Evolutionary conservation across 2,329 filamentous ascomycete species (phyloP).

Genomic region (Trichoderma afroharzianum): DNA sequence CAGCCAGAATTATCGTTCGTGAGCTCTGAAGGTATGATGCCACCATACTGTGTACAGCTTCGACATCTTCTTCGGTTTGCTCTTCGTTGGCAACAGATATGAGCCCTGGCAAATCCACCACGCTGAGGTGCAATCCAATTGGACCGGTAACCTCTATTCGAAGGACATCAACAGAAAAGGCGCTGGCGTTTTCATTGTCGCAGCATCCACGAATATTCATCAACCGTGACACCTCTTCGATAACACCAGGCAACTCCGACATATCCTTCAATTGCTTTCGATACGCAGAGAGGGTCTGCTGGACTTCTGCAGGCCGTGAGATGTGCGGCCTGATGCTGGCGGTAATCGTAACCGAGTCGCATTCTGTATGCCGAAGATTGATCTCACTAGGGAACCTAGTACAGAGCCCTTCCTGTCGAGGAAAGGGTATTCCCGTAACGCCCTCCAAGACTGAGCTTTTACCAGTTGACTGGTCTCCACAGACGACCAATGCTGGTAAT

Average conservation of each 20-base stretch:
- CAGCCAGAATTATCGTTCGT: background rate
- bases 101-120: conserved; percentile 5
- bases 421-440: conserved; percentile 53
- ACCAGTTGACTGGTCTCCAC: conserved; percentile 52
- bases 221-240: background rate
- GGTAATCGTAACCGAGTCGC: background rate
- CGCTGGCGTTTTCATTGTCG: background rate
- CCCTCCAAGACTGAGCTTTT: conserved; percentile 58
- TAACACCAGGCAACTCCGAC: background rate
- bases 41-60: background rate
- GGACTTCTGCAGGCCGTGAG: background rate
- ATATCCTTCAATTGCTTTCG: background rate
- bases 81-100: background rate
- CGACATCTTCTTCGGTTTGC: background rate
- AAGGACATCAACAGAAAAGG: background rate
- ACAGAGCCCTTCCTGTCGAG: conserved; percentile 48
- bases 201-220: background rate
- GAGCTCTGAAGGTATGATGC: background rate
- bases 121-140: background rate
- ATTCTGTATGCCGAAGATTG: conserved; percentile 37
- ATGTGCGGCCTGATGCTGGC: background rate
- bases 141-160: background rate
- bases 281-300: background rate
- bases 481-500: conserved; percentile 50
- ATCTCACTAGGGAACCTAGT: conserved; percentile 56